phyloP scores from a whole-genome alignment of 768 basidiomycete species.

The Lactarius quietus region DNA sequence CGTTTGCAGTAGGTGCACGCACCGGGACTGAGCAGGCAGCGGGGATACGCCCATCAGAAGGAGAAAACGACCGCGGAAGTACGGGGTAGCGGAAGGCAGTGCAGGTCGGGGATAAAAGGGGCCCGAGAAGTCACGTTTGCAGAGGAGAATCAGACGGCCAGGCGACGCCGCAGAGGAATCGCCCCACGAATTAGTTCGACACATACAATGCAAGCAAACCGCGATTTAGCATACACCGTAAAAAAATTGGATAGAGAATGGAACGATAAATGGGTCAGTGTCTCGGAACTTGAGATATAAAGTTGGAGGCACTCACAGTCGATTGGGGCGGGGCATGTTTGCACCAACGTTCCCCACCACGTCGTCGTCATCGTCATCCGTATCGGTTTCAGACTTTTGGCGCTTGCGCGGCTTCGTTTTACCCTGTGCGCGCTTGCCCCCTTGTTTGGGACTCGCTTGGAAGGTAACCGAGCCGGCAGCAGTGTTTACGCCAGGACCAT shows the following conservation, averaged over 20 bases:
- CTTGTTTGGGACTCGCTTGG: not conserved
- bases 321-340: conserved; percentile 8
- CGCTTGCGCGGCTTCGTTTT: conserved; percentile 10
- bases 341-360: not conserved
- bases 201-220: not conserved
- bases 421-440: not conserved
- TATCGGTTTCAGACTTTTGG: conserved; percentile 10
- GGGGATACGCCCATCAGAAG: conserved; percentile 1
- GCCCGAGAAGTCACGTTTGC: conserved; percentile 9
- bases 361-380: conserved; percentile 16
- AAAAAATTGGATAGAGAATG: not conserved
- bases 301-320: conserved; percentile 14
- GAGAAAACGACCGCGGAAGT: conserved; percentile 1
- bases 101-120: conserved; percentile 5
- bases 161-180: not conserved
- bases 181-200: conserved; percentile 5
- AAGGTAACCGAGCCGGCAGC: conserved; percentile 1
- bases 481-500: conserved; percentile 1
- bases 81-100: conserved; percentile 14
- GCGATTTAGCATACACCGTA: not conserved
- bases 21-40: conserved; percentile 51
- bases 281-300: not conserved
- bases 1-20: conserved; percentile 87
- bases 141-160: not conserved
- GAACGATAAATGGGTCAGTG: conserved; percentile 2